Evolutionary conservation across 768 basidiomycete genomes (phyloP).

Genomic region (Suillus sp.): DNA sequence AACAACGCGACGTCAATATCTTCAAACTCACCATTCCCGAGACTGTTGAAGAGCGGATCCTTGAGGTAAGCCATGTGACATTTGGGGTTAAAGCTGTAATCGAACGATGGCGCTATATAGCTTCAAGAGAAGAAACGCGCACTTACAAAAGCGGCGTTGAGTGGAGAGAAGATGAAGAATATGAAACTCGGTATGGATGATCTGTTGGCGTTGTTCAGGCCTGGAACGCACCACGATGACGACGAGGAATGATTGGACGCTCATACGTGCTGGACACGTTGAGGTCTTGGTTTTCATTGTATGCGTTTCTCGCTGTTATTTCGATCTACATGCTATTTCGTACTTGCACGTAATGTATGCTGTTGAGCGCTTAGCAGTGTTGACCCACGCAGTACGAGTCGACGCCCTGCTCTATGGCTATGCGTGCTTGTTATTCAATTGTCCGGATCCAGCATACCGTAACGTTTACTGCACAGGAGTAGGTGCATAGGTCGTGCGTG

Average conservation of each 20-base stretch:
- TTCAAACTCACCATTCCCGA: slow-evolving; percentile 86
- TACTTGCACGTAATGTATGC: not conserved
- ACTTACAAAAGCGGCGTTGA: slow-evolving; percentile 79
- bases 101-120: slow-evolving; percentile 32
- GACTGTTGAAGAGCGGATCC: slow-evolving; percentile 87
- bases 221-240: slow-evolving; percentile 58
- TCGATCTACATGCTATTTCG: not conserved
- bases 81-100: not conserved
- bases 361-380: not conserved
- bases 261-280: not conserved
- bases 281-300: not conserved
- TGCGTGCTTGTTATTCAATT: not conserved
- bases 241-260: slow-evolving; percentile 41
- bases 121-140: slow-evolving; percentile 93
- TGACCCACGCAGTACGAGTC: too few species aligned
- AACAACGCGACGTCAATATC: slow-evolving; percentile 83
- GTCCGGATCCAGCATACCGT: not conserved
- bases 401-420: too few species aligned
- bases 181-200: slow-evolving; percentile 85
- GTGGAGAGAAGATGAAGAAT: slow-evolving; percentile 86
- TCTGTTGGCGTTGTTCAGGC: slow-evolving; percentile 76
- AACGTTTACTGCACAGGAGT: too few species aligned
- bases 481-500: too few species aligned
- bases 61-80: slow-evolving; percentile 48
- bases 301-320: not conserved